Conservation (phyloP, 371 early-diverging fungal genomes). For the Mortierella sp. region DNA sequence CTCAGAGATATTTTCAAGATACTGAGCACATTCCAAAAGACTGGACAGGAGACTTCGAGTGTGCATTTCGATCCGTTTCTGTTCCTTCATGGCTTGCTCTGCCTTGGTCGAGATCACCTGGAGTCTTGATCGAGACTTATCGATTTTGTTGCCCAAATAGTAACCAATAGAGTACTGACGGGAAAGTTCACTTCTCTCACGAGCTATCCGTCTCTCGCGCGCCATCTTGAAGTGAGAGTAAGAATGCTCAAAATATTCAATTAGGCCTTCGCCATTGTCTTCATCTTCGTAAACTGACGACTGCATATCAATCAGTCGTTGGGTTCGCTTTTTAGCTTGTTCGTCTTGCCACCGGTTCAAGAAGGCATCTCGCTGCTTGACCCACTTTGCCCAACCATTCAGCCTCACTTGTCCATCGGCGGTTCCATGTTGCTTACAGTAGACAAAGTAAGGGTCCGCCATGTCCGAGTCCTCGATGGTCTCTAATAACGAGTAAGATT, state of each 20-base stretch:
- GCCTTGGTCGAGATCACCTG: slow-evolving; percentile 42
- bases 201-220: slow-evolving; percentile 49
- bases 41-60: slow-evolving; percentile 46
- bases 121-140: slow-evolving; percentile 46
- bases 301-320: slow-evolving; percentile 25
- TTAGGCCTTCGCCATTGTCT: slow-evolving; percentile 33
- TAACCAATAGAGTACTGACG: slow-evolving; percentile 51
- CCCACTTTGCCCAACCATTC: slow-evolving; percentile 58
- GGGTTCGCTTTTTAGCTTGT: slow-evolving; percentile 34
- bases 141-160: slow-evolving; percentile 39
- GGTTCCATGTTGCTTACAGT: slow-evolving; percentile 54
- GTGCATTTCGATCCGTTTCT: slow-evolving; percentile 35
- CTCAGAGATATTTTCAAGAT: slow-evolving; percentile 38
- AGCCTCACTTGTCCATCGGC: slow-evolving; percentile 40
- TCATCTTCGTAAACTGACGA: slow-evolving; percentile 16
- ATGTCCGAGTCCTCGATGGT: slow-evolving; percentile 53
- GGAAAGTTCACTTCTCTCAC: slow-evolving; percentile 44
- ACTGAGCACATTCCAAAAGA: slow-evolving; percentile 45
- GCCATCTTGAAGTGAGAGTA: slow-evolving; percentile 48
- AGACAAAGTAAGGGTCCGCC: slow-evolving; percentile 58
- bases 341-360: slow-evolving; percentile 38
- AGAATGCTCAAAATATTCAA: slow-evolving; percentile 53
- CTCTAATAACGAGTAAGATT: slow-evolving; percentile 53
- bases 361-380: slow-evolving; percentile 50
- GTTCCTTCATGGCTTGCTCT: slow-evolving; percentile 36